Conservation (phyloP, 352 stramenopile species). For the Paralagenidium karlingii region DNA sequence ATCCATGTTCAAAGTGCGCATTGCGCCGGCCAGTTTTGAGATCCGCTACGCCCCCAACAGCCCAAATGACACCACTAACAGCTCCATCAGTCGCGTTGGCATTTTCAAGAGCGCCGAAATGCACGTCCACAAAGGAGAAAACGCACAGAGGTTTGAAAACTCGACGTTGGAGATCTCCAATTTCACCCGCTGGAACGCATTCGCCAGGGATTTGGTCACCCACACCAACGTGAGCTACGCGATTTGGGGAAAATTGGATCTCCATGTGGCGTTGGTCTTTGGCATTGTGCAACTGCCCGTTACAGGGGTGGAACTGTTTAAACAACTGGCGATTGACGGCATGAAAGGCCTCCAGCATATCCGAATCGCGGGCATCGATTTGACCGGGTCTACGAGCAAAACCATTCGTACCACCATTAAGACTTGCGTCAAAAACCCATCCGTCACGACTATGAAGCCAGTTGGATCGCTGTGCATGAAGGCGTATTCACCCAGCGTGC, state of each 20-base stretch:
- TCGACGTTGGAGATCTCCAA: slow-evolving; percentile 41
- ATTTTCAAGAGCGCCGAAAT: slow-evolving; percentile 33
- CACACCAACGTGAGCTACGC: slow-evolving; percentile 22
- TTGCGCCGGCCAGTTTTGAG: slow-evolving; percentile 29
- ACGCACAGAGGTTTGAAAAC: slow-evolving; percentile 26
- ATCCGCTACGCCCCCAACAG: slow-evolving; percentile 24
- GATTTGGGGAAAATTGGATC: slow-evolving; percentile 26
- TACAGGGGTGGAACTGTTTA: slow-evolving; percentile 27
- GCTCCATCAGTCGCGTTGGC: no score
- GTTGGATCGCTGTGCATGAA: slow-evolving; percentile 55
- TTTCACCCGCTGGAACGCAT: slow-evolving; percentile 39
- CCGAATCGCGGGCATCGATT: slow-evolving; percentile 43
- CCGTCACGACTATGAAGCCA: slow-evolving; percentile 44
- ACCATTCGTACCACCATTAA: slow-evolving; percentile 55
- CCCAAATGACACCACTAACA: no score
- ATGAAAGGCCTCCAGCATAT: slow-evolving; percentile 53
- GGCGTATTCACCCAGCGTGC: slow-evolving; percentile 32
- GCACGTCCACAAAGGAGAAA: slow-evolving; percentile 31
- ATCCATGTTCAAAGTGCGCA: slow-evolving; percentile 32
- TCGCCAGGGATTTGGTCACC: slow-evolving; percentile 58
- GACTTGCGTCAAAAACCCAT: slow-evolving; percentile 75
- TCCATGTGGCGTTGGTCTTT: slow-evolving; percentile 36
- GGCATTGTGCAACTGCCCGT: slow-evolving; percentile 36
- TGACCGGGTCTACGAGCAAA: slow-evolving; percentile 42
- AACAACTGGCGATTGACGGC: slow-evolving; percentile 38